phyloP scores from a whole-genome alignment of 2,329 filamentous ascomycete genomes.

The Phialocephala subalpina region DNA sequence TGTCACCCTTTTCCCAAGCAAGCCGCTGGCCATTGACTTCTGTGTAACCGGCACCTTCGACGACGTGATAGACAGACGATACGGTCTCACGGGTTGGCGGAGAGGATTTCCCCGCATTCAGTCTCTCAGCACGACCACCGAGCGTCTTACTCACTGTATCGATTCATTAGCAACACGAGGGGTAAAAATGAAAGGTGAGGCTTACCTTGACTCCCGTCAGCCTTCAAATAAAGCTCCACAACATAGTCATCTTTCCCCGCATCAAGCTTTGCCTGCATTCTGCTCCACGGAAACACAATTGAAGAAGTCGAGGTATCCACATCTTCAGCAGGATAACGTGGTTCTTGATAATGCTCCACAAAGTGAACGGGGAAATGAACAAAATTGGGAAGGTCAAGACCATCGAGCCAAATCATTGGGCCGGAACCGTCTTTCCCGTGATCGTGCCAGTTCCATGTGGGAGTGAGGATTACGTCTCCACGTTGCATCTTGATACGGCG shows the following conservation, averaged over 20 bases:
- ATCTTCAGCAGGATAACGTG: conserved; percentile 57
- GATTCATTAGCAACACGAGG: no score
- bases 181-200: no score
- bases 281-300: conserved; percentile 52
- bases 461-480: conserved; percentile 65
- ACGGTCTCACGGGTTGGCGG: conserved; percentile 55
- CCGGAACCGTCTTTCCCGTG: conserved; percentile 63
- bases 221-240: conserved; percentile 45
- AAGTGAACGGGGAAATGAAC: conserved; percentile 60
- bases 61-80: conserved; percentile 61
- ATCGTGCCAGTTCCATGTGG: conserved; percentile 67
- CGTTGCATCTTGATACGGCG: conserved; percentile 57
- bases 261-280: conserved; percentile 50
- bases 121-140: conserved; percentile 55
- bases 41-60: conserved; percentile 54
- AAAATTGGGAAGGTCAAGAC: conserved; percentile 61
- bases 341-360: conserved; percentile 56
- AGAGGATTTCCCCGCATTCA: conserved; percentile 49
- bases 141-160: conserved; percentile 46
- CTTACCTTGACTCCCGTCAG: conserved; percentile 46
- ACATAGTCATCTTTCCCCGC: conserved; percentile 41
- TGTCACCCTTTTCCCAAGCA: conserved; percentile 59
- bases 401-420: conserved; percentile 66
- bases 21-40: conserved; percentile 49
- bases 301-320: conserved; percentile 44